Conservation (phyloP, 495 filamentous ascomycete genomes). For the Haplographium delicatum region DNA sequence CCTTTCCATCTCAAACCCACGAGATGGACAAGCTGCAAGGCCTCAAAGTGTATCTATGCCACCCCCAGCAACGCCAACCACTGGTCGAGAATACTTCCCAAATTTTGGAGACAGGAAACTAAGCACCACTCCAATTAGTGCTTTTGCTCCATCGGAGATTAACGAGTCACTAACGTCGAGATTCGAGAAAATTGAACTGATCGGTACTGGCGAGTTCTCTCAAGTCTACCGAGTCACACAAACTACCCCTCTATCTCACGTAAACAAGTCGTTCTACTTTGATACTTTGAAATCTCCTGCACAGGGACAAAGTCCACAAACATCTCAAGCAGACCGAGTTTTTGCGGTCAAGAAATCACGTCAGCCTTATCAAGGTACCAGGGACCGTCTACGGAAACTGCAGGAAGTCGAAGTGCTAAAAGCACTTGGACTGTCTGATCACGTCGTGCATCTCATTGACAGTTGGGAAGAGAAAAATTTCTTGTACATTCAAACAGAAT, state of each 20-base stretch:
- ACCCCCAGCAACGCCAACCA: conserved; percentile 77
- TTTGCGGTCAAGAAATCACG: conserved; percentile 94
- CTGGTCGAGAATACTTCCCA: conserved; percentile 52
- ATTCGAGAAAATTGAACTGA: conserved; percentile 70
- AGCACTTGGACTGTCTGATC: conserved; percentile 65
- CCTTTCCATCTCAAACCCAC: conserved; percentile 56
- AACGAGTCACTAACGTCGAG: conserved; percentile 62
- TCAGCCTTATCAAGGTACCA: conserved; percentile 64
- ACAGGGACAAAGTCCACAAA: conserved; percentile 36
- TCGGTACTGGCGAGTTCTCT: conserved; percentile 89
- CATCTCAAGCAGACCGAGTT: conserved; percentile 45
- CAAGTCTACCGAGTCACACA: conserved; percentile 73
- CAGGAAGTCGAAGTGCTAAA: conserved; percentile 75
- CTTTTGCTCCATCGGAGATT: conserved; percentile 55
- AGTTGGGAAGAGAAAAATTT: conserved; percentile 77
- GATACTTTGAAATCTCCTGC: conserved; percentile 20
- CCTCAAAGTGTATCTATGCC: conserved; percentile 40
- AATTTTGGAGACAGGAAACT: conserved; percentile 34
- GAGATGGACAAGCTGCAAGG: conserved; percentile 37
- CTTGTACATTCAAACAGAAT: conserved; percentile 96
- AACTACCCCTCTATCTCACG: conserved; percentile 26
- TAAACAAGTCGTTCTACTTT: conserved; percentile 40
- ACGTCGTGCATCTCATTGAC: conserved; percentile 74
- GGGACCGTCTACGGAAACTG: conserved; percentile 71
- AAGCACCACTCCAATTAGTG: conserved; percentile 48